These are phyloP conservation scores for Rutstroemia sp. DNA, from an alignment of 2,329 filamentous ascomycete genomes.

Conservation along the genomic window DNA sequence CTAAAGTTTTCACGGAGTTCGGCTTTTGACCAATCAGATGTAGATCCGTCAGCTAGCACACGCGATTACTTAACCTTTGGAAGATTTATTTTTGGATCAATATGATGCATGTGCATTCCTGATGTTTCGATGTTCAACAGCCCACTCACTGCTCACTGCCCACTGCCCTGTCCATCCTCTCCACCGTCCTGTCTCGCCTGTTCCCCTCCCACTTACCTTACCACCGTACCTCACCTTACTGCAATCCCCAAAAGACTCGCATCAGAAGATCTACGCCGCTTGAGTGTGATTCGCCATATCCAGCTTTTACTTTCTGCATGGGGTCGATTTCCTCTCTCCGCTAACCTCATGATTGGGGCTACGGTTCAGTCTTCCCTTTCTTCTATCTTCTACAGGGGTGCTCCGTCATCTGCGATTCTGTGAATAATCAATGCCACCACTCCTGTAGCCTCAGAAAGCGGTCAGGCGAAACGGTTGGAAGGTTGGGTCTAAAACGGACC, in stretches of 20 bases:
- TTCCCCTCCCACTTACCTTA: background rate
- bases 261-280: conserved; percentile 11
- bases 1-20: too few species aligned
- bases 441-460: too few species aligned
- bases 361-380: background rate
- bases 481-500: too few species aligned
- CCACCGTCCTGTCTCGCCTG: too few species aligned
- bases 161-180: background rate
- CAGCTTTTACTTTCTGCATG: background rate
- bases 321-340: background rate
- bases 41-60: background rate
- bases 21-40: background rate
- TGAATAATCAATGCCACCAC: background rate
- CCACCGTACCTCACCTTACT: background rate
- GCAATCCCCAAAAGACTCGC: background rate
- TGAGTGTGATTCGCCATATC: conserved; percentile 3
- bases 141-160: background rate
- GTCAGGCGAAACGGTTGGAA: too few species aligned
- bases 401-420: too few species aligned
- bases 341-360: background rate
- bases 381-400: background rate
- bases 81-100: conserved; percentile 6
- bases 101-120: conserved; percentile 3
- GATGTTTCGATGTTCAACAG: background rate
- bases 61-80: background rate